These are phyloP conservation scores for Scheffersomyces stambukii DNA, from an alignment of 1,139 yeast species.

Conservation along the genomic window DNA sequence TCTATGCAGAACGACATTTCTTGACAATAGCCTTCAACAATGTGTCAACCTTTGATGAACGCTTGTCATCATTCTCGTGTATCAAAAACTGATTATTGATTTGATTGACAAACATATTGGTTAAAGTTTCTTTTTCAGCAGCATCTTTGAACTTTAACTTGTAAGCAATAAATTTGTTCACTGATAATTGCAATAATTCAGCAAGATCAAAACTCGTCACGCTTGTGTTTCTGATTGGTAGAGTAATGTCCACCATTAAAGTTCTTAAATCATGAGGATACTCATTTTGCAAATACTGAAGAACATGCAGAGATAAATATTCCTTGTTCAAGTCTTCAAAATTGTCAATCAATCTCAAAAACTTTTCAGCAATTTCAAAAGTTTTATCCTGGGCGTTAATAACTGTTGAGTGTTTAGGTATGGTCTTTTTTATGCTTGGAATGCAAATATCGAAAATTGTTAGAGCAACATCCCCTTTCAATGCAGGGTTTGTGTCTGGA, in stretches of 20 bases:
- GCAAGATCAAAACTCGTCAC: constrained; percentile 44
- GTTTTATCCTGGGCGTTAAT: constrained; percentile 30
- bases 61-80: constrained; percentile 11
- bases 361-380: constrained; percentile 41
- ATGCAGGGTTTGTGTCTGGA: constrained; percentile 83
- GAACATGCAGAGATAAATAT: constrained; percentile 61
- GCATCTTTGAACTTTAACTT: constrained; percentile 36
- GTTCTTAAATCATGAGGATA: constrained; percentile 38
- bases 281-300: constrained; percentile 44
- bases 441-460: constrained; percentile 75
- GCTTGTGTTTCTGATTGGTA: constrained; percentile 58
- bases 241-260: constrained; percentile 53
- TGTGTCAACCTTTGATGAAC: constrained; percentile 21
- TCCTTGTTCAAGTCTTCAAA: constrained; percentile 68
- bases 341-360: constrained; percentile 57
- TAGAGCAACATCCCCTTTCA: constrained; percentile 84
- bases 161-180: constrained; percentile 67
- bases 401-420: constrained; percentile 24
- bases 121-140: constrained; percentile 39
- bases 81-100: constrained; percentile 26
- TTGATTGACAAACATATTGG: constrained; percentile 39
- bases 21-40: constrained; percentile 39
- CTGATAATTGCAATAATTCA: constrained; percentile 60
- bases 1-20: constrained; percentile 24
- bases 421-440: constrained; percentile 39